Base-by-base conservation (phyloP, 805 yeast genomes). In the Peterozyma toletana region DNA sequence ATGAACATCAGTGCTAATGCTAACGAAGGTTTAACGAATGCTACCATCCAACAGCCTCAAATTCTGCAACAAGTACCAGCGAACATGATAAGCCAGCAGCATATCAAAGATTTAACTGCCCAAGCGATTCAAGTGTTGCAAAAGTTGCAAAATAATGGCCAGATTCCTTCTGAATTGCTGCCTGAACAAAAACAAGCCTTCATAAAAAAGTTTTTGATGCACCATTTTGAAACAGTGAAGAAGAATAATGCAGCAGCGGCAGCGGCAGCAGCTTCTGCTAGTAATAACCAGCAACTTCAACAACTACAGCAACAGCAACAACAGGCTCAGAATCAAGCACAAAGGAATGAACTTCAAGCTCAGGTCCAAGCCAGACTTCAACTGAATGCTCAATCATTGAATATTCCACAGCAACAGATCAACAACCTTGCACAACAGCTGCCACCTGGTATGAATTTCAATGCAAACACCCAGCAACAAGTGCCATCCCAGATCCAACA, bases 61-160 rank as follows among this genome's bases (percentile, higher is more conserved):
- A 40, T 18, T 11, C 39, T 21, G 11, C 50, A 44, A 4, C 50
- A 40, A 21, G 45, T 53, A 38, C 50, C 57, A 2, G 46, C 43
- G 35, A 62, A 55, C 45, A 59, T 51, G 29, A 44, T 42, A 46
- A 43, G 58, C 34, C 60, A 58, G 44, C 54, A 50, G 40, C 61
- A 57, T 42, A 62, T 56, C 50, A 53, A 53, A 30, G 44, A 44
- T 17, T 43, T 45, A 17, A 44, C 46, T 15, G 42, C 35, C 2
- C 68, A 64, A 48, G 69, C 68, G 1, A 14, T 64, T 5, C 61
- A 57, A 40, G 59, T 60, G 40, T 60, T 64, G 17, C 57, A 57
- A 40, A 62, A 58, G 38, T 52, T 64, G 16, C 67, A 63, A 46
- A 56, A 59, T 2, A 44, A 59, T 7, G 65, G 65, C 33, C 56